These are phyloP conservation scores for Monosporascus cannonballus DNA, from an alignment of 2,329 filamentous ascomycete genomes.

Conservation along the genomic window DNA sequence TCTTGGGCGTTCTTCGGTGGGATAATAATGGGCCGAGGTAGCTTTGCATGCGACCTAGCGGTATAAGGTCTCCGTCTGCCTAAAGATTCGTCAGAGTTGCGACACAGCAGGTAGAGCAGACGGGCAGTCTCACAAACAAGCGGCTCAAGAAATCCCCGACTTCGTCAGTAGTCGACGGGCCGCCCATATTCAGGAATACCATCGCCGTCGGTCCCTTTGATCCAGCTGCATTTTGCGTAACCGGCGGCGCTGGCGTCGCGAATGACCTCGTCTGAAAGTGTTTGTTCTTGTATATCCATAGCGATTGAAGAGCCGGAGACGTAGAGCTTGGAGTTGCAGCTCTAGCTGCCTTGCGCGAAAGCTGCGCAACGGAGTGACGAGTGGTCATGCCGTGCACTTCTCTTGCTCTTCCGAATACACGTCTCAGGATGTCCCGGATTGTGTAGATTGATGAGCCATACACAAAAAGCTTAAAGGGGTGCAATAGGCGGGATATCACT, in stretches of 20 bases:
- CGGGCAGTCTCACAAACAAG: constrained; percentile 65
- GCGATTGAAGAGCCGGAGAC: constrained; percentile 12
- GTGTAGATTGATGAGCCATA: not conserved
- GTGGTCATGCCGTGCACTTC: constrained; percentile 28
- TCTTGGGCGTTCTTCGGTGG: constrained; percentile 84
- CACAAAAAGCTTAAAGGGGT: no score
- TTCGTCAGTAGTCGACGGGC: constrained; percentile 80
- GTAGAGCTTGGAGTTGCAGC: constrained; percentile 19
- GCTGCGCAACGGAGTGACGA: constrained; percentile 31
- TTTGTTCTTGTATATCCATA: constrained; percentile 14
- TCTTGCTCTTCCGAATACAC: not conserved
- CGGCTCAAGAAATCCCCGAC: constrained; percentile 85
- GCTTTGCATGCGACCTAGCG: constrained; percentile 83
- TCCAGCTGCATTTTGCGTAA: constrained; percentile 68
- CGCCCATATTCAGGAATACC: constrained; percentile 99
- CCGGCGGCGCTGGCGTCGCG: constrained; percentile 65
- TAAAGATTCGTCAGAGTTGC: constrained; percentile 30
- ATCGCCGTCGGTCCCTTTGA: constrained; percentile 86
- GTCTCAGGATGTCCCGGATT: no score
- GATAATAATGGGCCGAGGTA: constrained; percentile 89
- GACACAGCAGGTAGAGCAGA: not conserved
- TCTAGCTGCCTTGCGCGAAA: constrained; percentile 27
- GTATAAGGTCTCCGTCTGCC: constrained; percentile 91
- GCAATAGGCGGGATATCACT: not conserved
- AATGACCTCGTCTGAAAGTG: constrained; percentile 37